Conservation (phyloP, 768 basidiomycete species). For the Lactarius trivialis region DNA sequence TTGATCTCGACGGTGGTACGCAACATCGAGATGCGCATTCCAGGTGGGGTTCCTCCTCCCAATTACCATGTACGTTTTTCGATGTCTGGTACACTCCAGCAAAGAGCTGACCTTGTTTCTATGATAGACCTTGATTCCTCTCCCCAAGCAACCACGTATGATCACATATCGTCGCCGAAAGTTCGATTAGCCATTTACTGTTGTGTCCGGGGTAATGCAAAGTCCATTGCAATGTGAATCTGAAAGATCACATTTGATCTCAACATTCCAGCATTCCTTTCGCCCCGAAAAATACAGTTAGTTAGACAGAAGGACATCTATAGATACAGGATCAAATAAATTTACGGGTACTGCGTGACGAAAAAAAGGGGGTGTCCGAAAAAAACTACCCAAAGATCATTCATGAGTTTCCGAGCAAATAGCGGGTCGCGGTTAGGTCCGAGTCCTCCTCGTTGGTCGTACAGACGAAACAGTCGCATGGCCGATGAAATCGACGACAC, state of each 20-base stretch:
- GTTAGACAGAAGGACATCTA: no score
- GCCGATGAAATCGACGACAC: neutral
- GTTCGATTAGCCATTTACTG: conserved; percentile 40
- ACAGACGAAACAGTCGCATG: neutral
- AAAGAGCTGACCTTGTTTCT: conserved; percentile 9
- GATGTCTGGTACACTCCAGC: neutral
- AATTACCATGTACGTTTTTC: conserved; percentile 77
- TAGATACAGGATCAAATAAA: no score
- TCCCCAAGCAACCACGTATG: conserved; percentile 65
- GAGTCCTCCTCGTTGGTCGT: neutral
- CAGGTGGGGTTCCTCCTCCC: conserved; percentile 61
- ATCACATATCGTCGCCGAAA: conserved; percentile 64
- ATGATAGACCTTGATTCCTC: conserved; percentile 97
- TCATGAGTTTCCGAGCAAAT: neutral
- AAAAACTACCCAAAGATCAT: neutral
- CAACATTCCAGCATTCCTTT: no score
- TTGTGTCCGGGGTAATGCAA: no score
- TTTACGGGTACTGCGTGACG: no score
- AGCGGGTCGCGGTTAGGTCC: neutral
- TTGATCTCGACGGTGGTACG: conserved; percentile 77
- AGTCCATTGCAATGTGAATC: no score
- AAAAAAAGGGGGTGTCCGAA: no score
- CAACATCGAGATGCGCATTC: conserved; percentile 65
- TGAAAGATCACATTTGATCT: no score
- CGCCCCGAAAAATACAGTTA: no score